Percentiles rank a stretch among this genome's conserved stretches.
Conservation (phyloP, 352 stramenopile species). For the Pythium inflatum region DNA sequence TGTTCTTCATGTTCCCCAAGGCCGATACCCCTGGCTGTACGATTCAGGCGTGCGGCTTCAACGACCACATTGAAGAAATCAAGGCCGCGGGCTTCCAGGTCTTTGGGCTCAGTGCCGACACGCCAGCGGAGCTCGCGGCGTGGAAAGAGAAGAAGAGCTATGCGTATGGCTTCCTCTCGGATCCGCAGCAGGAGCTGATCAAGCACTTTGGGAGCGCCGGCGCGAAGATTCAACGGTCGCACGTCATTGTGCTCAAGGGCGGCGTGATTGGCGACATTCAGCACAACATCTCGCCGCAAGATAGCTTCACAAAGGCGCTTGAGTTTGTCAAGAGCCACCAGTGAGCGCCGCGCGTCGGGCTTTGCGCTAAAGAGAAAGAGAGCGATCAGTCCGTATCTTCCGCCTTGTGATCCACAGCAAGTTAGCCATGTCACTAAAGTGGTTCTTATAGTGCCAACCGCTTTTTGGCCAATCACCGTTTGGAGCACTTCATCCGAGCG, state of each 20-base stretch:
- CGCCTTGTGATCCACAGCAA: neutral
- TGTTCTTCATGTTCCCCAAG: conserved; percentile 92
- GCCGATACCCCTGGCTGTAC: conserved; percentile 86
- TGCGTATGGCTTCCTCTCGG: conserved; percentile 80
- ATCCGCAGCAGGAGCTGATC: conserved; percentile 80
- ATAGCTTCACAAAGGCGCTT: conserved; percentile 82
- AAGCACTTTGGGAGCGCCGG: conserved; percentile 80
- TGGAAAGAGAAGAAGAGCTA: conserved; percentile 86
- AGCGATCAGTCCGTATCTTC: conserved; percentile 6
- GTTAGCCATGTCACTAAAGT: conserved; percentile 18
- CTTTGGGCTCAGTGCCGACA: conserved; percentile 79
- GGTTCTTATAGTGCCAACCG: neutral
- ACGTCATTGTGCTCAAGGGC: conserved; percentile 82
- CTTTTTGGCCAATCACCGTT: conserved; percentile 21
- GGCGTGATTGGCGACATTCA: conserved; percentile 76
- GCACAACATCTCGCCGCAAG: conserved; percentile 70
- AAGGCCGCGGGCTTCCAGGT: conserved; percentile 78
- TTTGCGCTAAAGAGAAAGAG: neutral
- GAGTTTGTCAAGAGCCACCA: conserved; percentile 56
- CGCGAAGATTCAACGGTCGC: conserved; percentile 75
- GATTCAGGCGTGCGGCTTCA: conserved; percentile 83
- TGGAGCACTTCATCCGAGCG: neutral
- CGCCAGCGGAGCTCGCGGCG: conserved; percentile 60
- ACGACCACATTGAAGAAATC: conserved; percentile 80
- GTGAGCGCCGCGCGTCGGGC: neutral